Base-by-base conservation (phyloP, 1,284 basidiomycete species). In the Austroboletus olivaceoglutinosus region DNA sequence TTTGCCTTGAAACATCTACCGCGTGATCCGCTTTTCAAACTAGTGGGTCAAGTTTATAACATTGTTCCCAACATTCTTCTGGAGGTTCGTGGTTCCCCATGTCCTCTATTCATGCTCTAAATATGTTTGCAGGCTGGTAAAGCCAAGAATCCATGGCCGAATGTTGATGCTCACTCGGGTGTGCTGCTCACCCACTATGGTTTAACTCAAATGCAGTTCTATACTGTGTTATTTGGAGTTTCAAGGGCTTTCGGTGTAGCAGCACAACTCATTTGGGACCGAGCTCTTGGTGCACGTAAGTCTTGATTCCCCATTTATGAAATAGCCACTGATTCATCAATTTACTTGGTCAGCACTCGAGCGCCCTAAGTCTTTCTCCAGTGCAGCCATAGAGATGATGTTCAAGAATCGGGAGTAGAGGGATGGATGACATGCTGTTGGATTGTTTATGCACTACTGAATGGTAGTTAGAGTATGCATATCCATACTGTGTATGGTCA, bases 81-180 rank as follows among this genome's bases (percentile, higher is more conserved):
- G 54, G 87, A 95, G 80, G 84, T 83, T 18, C 23, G 44, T 53
- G 85, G 80, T 57, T 86, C 87, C 72, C 83, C n/a, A 91, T 59
- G 91, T 89, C 78, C 83, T 89, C 70, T 92, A 61, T 90, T 92
- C 33, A 89, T 49, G 81, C 85, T 63, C 2, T 25, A 15, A 89
- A 93, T 62, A 3, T 19, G 93, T 46, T 85, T 90, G 54, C 86
- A 95, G 83, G 91, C 92, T 62, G 92, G 92, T 63, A 95, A 94
- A 75, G 92, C 91, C 54, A 94, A 94, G 84, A 96, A 89, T 76
- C 87, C 89, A 7, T 90, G 88, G 86, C 90, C 91, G 47, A 97
- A 98, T 72, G 95, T 98, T 54, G 95, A 98, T 72, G 93, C 96
- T 52, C 93, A 94, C 76, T 98, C 95, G 31, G 96, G 96, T 76